Evolutionary conservation across 192 early-diverging fungal genomes (phyloP), one percentile per base, ranked within the genome.

Genomic region (Linnemannia hyalina): DNA sequence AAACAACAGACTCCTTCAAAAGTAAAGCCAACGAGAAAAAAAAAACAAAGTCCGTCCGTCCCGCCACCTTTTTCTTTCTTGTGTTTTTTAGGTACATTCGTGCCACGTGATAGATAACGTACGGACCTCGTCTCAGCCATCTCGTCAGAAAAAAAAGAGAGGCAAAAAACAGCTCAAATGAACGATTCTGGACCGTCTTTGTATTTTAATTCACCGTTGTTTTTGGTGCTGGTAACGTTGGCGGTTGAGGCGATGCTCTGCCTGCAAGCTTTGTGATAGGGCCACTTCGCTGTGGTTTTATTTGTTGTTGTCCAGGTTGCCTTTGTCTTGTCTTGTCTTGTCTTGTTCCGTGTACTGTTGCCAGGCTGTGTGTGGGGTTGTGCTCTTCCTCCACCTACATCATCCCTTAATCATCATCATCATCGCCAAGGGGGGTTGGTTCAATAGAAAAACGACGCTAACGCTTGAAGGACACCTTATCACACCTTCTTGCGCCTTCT

Each of bases 1-100:
- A 70, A 49, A 74, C n/a, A 35, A 16, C 47, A 29, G 29, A 4
- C 18, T 29, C 35, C 22, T 40, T 32, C 26, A 32, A 63, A n/a
- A 29, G 10, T 26, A 63, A 26, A 5, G n/a, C 36, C 11, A 15
- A 35, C 35, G 20, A 4, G 35, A 76, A 26, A 77, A 36, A 52
- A 70, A 77, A 77, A 26, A 77, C 69, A n/a, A 49, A 23, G 54
- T 75, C 47, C 73, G 73, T 15, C n/a, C 7, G 2, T 57, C 4
- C 73, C 47, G 10, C n/a, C 60, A 3, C 29, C 29, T 63, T 29
- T 63, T 63, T 10, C 18, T 49, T 49, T 49, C 13, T 49, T 49
- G 47, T 49, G 47, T 49, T 49, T 49, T 49, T 49, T 49, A 49
- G 13, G 47, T 49, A 49, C 47, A 18, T 32, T 70, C 23, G 13